Conservation (phyloP, 129 eudicot species). For the Scalesia atractyloides region DNA sequence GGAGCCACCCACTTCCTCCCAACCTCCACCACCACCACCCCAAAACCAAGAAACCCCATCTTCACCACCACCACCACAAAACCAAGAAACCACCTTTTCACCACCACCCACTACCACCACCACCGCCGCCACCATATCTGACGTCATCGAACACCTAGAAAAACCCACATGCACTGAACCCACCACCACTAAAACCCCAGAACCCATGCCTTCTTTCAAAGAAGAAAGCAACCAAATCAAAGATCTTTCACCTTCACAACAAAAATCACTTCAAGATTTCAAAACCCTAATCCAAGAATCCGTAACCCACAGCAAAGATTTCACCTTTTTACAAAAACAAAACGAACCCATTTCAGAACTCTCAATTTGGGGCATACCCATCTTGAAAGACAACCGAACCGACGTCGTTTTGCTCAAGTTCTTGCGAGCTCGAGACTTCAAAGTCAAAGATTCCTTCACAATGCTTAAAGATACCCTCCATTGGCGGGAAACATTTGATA, state of each 20-base stretch:
- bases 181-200: conserved; percentile 31
- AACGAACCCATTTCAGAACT: conserved; percentile 28
- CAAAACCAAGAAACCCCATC: conserved; percentile 9
- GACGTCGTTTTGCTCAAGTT: conserved; percentile 74
- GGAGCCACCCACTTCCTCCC: conserved; percentile 16
- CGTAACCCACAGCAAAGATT: conserved; percentile 34
- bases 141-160: conserved; percentile 39
- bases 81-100: conserved; percentile 10
- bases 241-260: conserved; percentile 48
- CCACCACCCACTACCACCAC: conserved; percentile 22
- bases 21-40: conserved; percentile 18
- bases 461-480: conserved; percentile 63
- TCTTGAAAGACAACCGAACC: conserved; percentile 61
- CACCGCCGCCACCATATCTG: conserved; percentile 15
- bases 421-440: conserved; percentile 72
- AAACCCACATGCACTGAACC: conserved; percentile 12
- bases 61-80: conserved; percentile 16
- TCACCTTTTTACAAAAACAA: conserved; percentile 17
- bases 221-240: conserved; percentile 55
- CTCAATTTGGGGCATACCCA: conserved; percentile 75
- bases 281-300: conserved; percentile 45
- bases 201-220: conserved; percentile 45
- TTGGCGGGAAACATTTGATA: conserved; percentile 65
- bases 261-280: conserved; percentile 44
- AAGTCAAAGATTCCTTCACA: conserved; percentile 59